Base-by-base conservation (phyloP, 306 rosid species). In the Acacia melanoxylon region DNA sequence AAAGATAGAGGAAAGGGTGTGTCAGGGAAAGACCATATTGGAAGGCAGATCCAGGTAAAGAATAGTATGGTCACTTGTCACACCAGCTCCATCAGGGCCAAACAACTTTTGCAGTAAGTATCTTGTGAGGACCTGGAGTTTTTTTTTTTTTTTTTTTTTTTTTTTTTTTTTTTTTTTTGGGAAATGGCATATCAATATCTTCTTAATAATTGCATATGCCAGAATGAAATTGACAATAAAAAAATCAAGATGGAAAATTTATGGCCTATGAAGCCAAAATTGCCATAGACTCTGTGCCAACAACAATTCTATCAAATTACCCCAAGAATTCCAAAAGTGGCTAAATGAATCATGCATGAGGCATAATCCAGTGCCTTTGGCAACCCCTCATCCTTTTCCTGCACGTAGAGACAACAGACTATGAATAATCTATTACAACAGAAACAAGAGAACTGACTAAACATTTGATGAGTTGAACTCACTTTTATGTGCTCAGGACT, bases 31-130 rank as follows among this genome's bases (percentile, higher is more conserved):
- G 15, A 95, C 97, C 99, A 93, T 89, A 79, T 95, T 95, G 72
- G 99, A 90, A 83, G 97, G 99, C 76, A 95, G 98, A 76, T 95
- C 99, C 70, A 85, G 91, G 84, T 95, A 90, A 72, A 93, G 79
- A 82, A 91, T 68, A 51, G 83, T 87, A 41, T 80, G 74, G 78
- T 91, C 29, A 76, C 86, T 88, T 63, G 99, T 93, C 81, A 89
- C 90, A 20, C 75, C 77, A 27, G 88, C 90, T 52, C 68, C 86
- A 29, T 80, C 88, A 1, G 97, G 97, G 41, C 98, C 98, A 81
- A 93, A 95, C 74, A 95, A 82, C 46, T 89, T 92, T 65, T 93
- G 90, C 81, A 93, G 91, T 16, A 86, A 85, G 78, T 93, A 88
- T 85, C 99, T 95, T 35, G 98, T 90, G 54, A 91, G 76, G 49